These are phyloP conservation scores for Cladobotryum mycophilum DNA, from an alignment of 2,329 filamentous ascomycete species.

Conservation along the genomic window DNA sequence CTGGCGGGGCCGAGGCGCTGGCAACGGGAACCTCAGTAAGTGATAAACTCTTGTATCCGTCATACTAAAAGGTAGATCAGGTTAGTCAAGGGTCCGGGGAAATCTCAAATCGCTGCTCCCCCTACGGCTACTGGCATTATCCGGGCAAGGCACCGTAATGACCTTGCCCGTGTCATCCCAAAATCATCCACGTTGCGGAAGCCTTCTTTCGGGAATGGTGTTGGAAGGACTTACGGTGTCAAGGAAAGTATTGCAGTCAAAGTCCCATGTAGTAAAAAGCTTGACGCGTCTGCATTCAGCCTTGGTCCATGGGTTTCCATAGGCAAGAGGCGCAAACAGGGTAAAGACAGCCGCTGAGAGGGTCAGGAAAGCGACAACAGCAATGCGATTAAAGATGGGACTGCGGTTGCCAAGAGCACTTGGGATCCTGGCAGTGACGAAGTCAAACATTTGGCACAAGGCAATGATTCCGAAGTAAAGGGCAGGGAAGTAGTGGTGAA, in stretches of 20 bases:
- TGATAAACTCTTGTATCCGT: slow-evolving; percentile 32
- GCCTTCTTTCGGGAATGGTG: slow-evolving; percentile 30
- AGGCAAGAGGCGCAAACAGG: slow-evolving; percentile 82
- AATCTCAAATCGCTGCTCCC: not conserved
- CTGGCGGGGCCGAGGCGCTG: slow-evolving; percentile 20
- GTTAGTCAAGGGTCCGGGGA: slow-evolving; percentile 13
- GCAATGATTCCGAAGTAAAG: slow-evolving; percentile 91
- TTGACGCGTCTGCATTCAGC: slow-evolving; percentile 80
- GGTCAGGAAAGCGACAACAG: slow-evolving; percentile 67
- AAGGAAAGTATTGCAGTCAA: slow-evolving; percentile 93
- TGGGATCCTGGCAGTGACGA: slow-evolving; percentile 65
- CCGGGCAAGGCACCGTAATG: slow-evolving; percentile 9
- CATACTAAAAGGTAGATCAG: slow-evolving; percentile 34
- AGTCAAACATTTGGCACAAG: slow-evolving; percentile 86
- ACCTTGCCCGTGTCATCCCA: slow-evolving; percentile 2
- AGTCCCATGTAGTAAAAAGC: slow-evolving; percentile 86
- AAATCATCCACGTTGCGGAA: slow-evolving; percentile 20
- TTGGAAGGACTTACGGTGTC: slow-evolving; percentile 63
- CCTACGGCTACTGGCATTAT: not conserved
- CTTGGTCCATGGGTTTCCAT: slow-evolving; percentile 93
- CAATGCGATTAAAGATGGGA: slow-evolving; percentile 67
- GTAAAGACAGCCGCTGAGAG: slow-evolving; percentile 70
- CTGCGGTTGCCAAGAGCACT: slow-evolving; percentile 58
- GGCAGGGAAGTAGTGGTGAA: slow-evolving; percentile 97
- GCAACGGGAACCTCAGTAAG: slow-evolving; percentile 19